Base-by-base conservation (phyloP, 495 filamentous ascomycete genomes). In the Aspergillus funiculosus region DNA sequence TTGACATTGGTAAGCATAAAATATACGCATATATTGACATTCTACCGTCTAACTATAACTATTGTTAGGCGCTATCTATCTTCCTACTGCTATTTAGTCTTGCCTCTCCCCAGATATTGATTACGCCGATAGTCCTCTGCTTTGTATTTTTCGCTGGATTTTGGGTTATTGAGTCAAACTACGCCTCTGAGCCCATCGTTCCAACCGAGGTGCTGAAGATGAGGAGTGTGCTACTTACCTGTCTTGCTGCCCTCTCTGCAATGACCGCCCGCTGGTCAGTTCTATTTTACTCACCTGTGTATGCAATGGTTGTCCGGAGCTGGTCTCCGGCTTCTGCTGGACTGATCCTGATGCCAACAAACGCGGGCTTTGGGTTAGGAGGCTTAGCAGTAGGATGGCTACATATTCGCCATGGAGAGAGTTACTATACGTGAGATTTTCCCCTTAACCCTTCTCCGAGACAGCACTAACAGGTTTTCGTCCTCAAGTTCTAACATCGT, bases 201-300 rank as follows among this genome's bases (percentile, higher is more conserved):
- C 86, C 86, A 0, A 62, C 87, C 17, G 31, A 67, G 3, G 65
- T 89, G 7, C 70, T 89, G 27, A 66, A 66, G 26, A 79, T 78
- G 36, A 76, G 81, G 11, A 79, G 77, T 21, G 79, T 82, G 1
- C 61, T 88, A 1, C 57, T 87, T 8, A 82, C 80, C 7, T 89
- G 84, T 53, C 38, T 88, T 11, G 71, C 79, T 1, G 83, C 85
- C 28, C 69, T 85, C 0, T 75, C 78, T 20, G 75, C 85, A 54
- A 89, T 89, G 85, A 78, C 83, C 61, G 72, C 82, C 4, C 80
- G 86, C 29, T 89, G 84, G 85, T 67, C 71, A 4, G 73, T 89
- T n/a, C 67, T 91, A 5, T 89, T 87, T 62, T 89, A 83, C 66
- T 73, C 80, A 0, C 86, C 86, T 0, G 77, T 83, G 21, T 88